Percentiles rank a stretch among this genome's conserved stretches.
Evolutionary conservation across 345 rosid genomes (phyloP).

Genomic region (Populus davidiana): DNA sequence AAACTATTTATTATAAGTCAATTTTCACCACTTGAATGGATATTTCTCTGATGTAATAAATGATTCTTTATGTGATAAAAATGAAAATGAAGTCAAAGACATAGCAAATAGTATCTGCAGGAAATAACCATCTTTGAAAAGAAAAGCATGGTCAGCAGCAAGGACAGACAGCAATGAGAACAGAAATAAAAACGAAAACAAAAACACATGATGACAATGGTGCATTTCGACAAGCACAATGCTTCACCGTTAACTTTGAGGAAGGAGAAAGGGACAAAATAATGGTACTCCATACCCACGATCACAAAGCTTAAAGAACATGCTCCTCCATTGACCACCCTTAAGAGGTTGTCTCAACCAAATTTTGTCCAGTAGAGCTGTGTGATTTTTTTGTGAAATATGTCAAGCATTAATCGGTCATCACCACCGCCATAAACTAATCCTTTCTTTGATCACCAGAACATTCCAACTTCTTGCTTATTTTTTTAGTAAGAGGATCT

Average conservation of each 20-base stretch:
- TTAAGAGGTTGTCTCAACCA: constrained; percentile 12
- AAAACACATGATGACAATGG: not conserved
- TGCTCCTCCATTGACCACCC: constrained; percentile 22
- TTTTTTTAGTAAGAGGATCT: not conserved
- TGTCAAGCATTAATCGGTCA: not conserved
- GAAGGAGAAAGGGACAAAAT: not conserved
- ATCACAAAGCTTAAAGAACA: constrained; percentile 13
- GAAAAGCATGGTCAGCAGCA: constrained; percentile 9
- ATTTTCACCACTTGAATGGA: not conserved
- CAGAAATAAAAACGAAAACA: not conserved
- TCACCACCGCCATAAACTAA: not conserved
- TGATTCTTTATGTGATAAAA: not conserved
- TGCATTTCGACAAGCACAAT: constrained; percentile 10
- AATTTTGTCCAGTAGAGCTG: not conserved
- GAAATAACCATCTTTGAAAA: not conserved
- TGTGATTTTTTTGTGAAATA: not conserved
- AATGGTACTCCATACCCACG: not conserved
- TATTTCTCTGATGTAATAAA: not conserved
- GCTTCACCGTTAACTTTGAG: not conserved
- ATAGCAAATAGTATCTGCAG: constrained; percentile 6
- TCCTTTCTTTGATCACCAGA: not conserved
- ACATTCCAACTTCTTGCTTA: not conserved
- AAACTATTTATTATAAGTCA: constrained; percentile 4
- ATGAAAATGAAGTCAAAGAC: not conserved
- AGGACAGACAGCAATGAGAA: constrained; percentile 23